Conservation (phyloP, 345 rosid genomes). For the Lepidium aucheri region DNA sequence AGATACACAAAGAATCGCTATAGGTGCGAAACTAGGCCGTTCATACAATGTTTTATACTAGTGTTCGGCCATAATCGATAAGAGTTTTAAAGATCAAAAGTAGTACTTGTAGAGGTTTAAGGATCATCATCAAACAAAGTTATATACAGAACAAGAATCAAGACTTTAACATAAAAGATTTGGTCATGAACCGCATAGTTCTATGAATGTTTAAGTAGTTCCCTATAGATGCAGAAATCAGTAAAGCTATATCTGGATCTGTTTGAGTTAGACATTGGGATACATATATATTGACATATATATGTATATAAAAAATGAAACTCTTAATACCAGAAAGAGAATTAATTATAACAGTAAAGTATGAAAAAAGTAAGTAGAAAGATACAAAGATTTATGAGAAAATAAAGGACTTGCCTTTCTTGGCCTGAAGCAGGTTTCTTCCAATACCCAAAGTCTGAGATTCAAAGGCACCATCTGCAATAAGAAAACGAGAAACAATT, state of each 20-base stretch:
- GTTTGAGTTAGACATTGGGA: not conserved
- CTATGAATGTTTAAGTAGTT: not conserved
- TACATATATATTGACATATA: not conserved
- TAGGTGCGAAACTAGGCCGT: not conserved
- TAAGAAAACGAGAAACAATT: not conserved
- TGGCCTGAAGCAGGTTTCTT: slow-evolving; percentile 70
- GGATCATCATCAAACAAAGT: not conserved
- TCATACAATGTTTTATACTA: not conserved
- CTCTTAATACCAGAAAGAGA: not conserved
- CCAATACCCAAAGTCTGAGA: slow-evolving; percentile 36
- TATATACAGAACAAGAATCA: not conserved
- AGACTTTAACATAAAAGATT: not conserved
- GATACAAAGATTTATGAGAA: not conserved
- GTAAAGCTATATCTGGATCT: not conserved
- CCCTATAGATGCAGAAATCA: not conserved
- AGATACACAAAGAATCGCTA: not conserved
- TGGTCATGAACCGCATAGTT: not conserved
- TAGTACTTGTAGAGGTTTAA: not conserved
- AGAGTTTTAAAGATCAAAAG: not conserved
- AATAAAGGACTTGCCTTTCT: slow-evolving; percentile 33
- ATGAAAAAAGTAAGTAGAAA: not conserved
- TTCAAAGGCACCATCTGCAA: slow-evolving; percentile 45
- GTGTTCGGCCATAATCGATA: not conserved
- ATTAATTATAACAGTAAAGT: not conserved
- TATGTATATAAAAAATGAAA: not conserved